Percentiles rank a stretch among this genome's conserved stretches.
phyloP scores from a whole-genome alignment of 2,329 filamentous ascomycete genomes.

The Colletotrichum liriopes region DNA sequence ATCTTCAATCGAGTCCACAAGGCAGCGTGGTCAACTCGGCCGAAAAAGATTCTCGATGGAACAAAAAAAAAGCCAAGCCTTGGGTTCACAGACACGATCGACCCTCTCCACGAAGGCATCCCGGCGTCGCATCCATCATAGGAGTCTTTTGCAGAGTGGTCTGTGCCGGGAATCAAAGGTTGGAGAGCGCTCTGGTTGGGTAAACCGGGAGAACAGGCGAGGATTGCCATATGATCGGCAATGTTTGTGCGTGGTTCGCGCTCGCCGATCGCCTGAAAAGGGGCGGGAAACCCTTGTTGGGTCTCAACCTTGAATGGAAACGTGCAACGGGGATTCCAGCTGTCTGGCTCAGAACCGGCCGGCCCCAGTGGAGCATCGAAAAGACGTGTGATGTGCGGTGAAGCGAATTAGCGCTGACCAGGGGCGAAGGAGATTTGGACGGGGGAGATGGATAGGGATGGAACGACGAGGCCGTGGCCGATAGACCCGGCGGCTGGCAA shows the following conservation, averaged over 20 bases:
- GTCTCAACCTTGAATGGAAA: constrained; percentile 1
- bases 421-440: constrained; percentile 25
- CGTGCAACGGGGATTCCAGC: constrained; percentile 16
- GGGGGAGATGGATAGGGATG: constrained; percentile 4
- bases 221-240: constrained; percentile 36
- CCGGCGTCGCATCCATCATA: constrained; percentile 20
- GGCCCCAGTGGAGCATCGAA: constrained; percentile 18
- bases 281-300: constrained; percentile 21
- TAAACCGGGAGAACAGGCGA: constrained; percentile 12
- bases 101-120: constrained; percentile 31
- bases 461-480: constrained; percentile 24
- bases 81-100: constrained; percentile 23
- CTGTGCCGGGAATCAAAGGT: neutral
- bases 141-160: constrained; percentile 12
- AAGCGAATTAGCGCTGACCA: constrained; percentile 24
- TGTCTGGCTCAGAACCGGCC: constrained; percentile 15
- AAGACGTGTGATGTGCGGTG: constrained; percentile 37
- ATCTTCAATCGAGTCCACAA: neutral
- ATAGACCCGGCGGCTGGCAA: constrained; percentile 23
- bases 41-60: neutral
- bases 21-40: constrained; percentile 14
- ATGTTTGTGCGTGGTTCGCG: constrained; percentile 11
- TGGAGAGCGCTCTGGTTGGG: neutral
- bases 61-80: constrained; percentile 30
- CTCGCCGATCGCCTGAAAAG: constrained; percentile 29